phyloP scores from a whole-genome alignment of 2,329 filamentous ascomycete species.

The Tolypocladium nubicola region DNA sequence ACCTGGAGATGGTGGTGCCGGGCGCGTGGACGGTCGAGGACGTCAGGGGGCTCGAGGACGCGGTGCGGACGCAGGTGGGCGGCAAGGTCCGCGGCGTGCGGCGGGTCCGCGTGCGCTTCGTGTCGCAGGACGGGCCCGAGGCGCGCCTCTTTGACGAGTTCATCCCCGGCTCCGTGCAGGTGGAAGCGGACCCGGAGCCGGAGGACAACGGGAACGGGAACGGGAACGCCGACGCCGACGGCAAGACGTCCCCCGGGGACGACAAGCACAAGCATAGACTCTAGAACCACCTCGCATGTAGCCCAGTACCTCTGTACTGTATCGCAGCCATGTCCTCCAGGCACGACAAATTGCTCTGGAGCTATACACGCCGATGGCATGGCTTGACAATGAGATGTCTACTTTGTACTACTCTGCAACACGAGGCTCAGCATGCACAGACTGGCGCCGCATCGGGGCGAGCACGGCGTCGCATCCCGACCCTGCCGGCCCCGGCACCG shows the following conservation, averaged over 20 bases:
- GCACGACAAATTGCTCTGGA: not conserved
- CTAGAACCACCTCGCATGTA: not conserved
- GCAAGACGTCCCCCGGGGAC: constrained; percentile 15
- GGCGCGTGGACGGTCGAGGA: constrained; percentile 64
- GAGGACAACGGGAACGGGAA: constrained; percentile 18
- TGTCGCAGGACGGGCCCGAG: constrained; percentile 51
- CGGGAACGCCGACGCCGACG: constrained; percentile 26
- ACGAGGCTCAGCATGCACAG: not conserved
- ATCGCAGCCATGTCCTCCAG: not conserved
- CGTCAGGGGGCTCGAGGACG: constrained; percentile 59
- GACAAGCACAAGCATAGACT: constrained; percentile 18
- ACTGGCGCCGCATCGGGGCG: not conserved
- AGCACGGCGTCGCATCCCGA: not conserved
- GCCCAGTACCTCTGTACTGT: not conserved
- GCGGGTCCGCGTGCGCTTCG: constrained; percentile 74
- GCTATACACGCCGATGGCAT: not conserved
- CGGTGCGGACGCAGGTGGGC: constrained; percentile 62
- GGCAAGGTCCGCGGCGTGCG: constrained; percentile 73
- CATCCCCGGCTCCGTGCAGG: constrained; percentile 50
- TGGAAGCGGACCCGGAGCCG: constrained; percentile 46
- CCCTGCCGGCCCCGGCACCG: no score
- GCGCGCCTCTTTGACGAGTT: constrained; percentile 67
- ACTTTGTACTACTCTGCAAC: not conserved
- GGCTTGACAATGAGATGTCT: not conserved
- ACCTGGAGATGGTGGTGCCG: constrained; percentile 77